A percentile compares a stretch with the other conserved stretches of the same genome.
Evolutionary conservation across 2,329 filamentous ascomycete genomes (phyloP).

Genomic region (Mycosphaerella sp.): DNA sequence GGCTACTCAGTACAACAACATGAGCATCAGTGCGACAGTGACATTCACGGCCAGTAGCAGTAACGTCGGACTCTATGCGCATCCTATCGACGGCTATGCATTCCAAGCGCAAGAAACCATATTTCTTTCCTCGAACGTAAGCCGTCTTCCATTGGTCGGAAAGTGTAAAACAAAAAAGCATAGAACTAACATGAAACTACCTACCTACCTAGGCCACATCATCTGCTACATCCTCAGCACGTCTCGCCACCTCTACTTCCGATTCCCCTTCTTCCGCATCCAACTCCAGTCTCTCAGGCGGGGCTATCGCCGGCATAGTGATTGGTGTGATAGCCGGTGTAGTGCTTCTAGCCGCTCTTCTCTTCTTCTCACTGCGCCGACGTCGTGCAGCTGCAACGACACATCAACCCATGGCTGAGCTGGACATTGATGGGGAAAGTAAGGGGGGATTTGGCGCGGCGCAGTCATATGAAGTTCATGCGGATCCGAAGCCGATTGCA

Average conservation of each 20-base stretch:
- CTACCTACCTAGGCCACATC: not conserved
- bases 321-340: slow-evolving; percentile 8
- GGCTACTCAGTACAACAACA: slow-evolving; percentile 15
- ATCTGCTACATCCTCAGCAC: not conserved
- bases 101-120: slow-evolving; percentile 9
- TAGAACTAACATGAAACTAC: not conserved
- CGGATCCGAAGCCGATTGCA: not conserved
- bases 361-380: slow-evolving; percentile 7
- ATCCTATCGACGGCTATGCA: slow-evolving; percentile 18
- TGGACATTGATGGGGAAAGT: not conserved
- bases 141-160: not conserved
- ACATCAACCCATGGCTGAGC: not conserved
- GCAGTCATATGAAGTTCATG: not conserved
- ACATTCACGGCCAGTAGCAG: slow-evolving; percentile 6
- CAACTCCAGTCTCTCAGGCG: not conserved
- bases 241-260: not conserved
- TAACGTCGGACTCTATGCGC: slow-evolving; percentile 12
- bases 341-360: not conserved
- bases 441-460: not conserved
- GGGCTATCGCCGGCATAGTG: slow-evolving; percentile 11
- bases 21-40: slow-evolving; percentile 9
- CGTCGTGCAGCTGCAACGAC: not conserved
- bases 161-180: too few species aligned
- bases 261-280: not conserved
- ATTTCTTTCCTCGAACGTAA: not conserved